phyloP scores from a whole-genome alignment of 1,284 basidiomycete genomes.

The Puccinia novopanici region DNA sequence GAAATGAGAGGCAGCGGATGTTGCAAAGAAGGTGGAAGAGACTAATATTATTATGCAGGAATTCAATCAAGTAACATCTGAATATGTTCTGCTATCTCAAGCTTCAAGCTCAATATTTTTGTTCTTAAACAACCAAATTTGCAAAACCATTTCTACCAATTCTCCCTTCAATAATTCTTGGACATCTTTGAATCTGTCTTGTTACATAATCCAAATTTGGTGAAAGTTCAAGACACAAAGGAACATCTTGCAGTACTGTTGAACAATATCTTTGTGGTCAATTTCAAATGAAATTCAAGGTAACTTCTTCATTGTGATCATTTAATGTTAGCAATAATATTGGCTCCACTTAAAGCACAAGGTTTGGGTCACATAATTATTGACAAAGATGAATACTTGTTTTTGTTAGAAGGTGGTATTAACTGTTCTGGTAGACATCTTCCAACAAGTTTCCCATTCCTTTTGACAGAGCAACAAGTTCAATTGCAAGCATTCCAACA shows the following conservation, averaged over 20 bases:
- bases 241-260: too few relatives aligned
- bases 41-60: constrained; percentile 94
- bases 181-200: constrained; percentile 97
- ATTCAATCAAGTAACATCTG: constrained; percentile 90
- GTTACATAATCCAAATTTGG: too few relatives aligned
- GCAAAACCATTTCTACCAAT: constrained; percentile 98
- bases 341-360: constrained; percentile 85
- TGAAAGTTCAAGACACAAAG: too few relatives aligned
- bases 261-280: constrained; percentile 87
- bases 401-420: too few relatives aligned
- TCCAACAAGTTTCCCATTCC: constrained; percentile 35
- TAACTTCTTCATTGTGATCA: constrained; percentile 89
- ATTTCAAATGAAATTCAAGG: constrained; percentile 85
- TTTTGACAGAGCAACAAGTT: constrained; percentile 67
- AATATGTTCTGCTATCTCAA: constrained; percentile 91
- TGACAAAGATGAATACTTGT: constrained; percentile 82
- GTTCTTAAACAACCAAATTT: constrained; percentile 90
- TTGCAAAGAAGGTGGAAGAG: constrained; percentile 94
- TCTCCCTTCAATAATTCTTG: constrained; percentile 95
- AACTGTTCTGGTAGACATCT: constrained; percentile 24
- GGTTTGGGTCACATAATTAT: constrained; percentile 69
- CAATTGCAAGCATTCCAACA: constrained; percentile 61
- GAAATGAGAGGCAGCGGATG: constrained; percentile 95
- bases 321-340: constrained; percentile 82
- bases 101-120: constrained; percentile 95